Evolutionary conservation across 306 rosid species (phyloP).

Genomic region (Trifolium fragiferum): DNA sequence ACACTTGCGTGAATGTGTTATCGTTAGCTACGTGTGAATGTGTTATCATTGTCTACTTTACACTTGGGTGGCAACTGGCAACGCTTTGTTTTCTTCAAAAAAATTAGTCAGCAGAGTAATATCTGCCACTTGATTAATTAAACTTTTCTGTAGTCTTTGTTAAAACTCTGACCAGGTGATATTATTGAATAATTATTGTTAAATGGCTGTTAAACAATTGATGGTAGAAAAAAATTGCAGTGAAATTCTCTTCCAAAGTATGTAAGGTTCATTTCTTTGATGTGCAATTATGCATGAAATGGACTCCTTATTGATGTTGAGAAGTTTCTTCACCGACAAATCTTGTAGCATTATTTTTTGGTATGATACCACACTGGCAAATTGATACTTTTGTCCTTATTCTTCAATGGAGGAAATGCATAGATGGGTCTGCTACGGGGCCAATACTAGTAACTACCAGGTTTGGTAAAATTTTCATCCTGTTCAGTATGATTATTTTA

Average conservation of each 20-base stretch:
- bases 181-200: background rate
- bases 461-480: background rate
- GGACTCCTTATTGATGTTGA: background rate
- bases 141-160: background rate
- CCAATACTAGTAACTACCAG: background rate
- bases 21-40: constrained; percentile 2
- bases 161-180: background rate
- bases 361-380: constrained; percentile 10
- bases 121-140: background rate
- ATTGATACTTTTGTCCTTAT: constrained; percentile 3
- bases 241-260: constrained; percentile 5
- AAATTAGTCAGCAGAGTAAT: background rate
- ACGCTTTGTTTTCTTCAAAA: too few relatives aligned
- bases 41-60: background rate
- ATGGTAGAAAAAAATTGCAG: constrained; percentile 4
- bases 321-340: background rate
- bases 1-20: background rate
- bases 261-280: constrained; percentile 9
- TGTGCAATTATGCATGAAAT: constrained; percentile 4
- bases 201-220: background rate
- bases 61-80: too few relatives aligned
- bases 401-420: background rate
- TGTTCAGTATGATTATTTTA: background rate
- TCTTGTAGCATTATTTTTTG: background rate
- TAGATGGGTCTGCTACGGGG: background rate